These are phyloP conservation scores for Lactifluus echinatus DNA, from an alignment of 768 basidiomycete genomes.

Conservation along the genomic window DNA sequence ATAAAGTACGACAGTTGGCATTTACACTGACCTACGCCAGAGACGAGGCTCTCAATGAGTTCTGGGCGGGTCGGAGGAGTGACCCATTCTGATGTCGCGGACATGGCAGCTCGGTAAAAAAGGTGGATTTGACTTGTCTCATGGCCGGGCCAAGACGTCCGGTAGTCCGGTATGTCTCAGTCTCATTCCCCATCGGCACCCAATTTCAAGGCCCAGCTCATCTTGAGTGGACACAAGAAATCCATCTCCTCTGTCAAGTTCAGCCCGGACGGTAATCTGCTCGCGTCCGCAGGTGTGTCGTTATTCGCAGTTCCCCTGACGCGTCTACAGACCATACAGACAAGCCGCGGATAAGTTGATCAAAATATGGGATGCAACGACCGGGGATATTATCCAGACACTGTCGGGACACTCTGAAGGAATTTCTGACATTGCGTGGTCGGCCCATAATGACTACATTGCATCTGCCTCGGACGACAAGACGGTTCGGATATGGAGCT, in stretches of 20 bases:
- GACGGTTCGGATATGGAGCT: slow-evolving; percentile 77
- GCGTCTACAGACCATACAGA: slow-evolving; percentile 31
- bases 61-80: slow-evolving; percentile 72
- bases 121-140: too few relatives aligned
- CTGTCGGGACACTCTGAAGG: slow-evolving; percentile 70
- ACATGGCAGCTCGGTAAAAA: slow-evolving; percentile 31
- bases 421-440: slow-evolving; percentile 89
- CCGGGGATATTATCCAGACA: slow-evolving; percentile 65
- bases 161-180: background rate
- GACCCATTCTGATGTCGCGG: slow-evolving; percentile 53
- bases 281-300: slow-evolving; percentile 77
- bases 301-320: background rate
- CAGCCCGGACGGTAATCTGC: slow-evolving; percentile 70
- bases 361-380: slow-evolving; percentile 71
- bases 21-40: slow-evolving; percentile 65
- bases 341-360: slow-evolving; percentile 78
- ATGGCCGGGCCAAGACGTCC: background rate
- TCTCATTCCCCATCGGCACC: slow-evolving; percentile 25
- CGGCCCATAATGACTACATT: slow-evolving; percentile 67
- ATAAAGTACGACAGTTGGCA: background rate
- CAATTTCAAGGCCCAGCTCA: slow-evolving; percentile 51
- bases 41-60: slow-evolving; percentile 85
- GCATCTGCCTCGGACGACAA: slow-evolving; percentile 95
- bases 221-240: slow-evolving; percentile 74
- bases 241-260: slow-evolving; percentile 84